phyloP scores from a whole-genome alignment of 805 yeast species.

The Saccharomycopsis sp. region DNA sequence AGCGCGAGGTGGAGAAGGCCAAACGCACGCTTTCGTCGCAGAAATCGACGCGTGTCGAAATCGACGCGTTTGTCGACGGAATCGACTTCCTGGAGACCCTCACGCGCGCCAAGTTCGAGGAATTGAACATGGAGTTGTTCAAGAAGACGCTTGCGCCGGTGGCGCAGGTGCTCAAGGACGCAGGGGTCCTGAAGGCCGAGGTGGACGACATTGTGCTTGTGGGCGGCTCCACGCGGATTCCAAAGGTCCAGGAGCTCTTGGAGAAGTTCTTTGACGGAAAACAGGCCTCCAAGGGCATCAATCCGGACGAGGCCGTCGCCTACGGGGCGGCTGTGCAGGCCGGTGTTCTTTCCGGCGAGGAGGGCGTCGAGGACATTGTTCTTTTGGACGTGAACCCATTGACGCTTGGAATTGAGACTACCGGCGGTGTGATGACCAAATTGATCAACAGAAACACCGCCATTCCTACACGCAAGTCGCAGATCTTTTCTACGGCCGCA shows the following conservation, averaged over 20 bases:
- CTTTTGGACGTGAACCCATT: conserved; percentile 90
- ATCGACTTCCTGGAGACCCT: conserved; percentile 91
- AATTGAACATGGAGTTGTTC: conserved; percentile 86
- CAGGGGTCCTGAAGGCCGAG: conserved; percentile 80
- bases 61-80: conserved; percentile 92
- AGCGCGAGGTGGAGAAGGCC: conserved; percentile 61
- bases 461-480: conserved; percentile 92
- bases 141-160: conserved; percentile 94
- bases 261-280: conserved; percentile 89
- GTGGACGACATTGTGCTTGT: conserved; percentile 93
- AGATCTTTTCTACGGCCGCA: conserved; percentile 91
- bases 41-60: conserved; percentile 92
- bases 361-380: conserved; percentile 84
- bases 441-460: conserved; percentile 92
- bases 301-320: conserved; percentile 99
- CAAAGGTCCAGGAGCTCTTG: conserved; percentile 91
- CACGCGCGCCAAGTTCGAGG: conserved; percentile 97
- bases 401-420: conserved; percentile 92
- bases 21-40: conserved; percentile 94
- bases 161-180: conserved; percentile 89
- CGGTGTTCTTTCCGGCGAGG: conserved; percentile 94
- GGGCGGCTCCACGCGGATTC: conserved; percentile 99
- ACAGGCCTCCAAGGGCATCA: conserved; percentile 94
- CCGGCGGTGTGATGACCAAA: conserved; percentile 97
- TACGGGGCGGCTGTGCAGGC: conserved; percentile 99